Base-by-base conservation (phyloP, 2,329 filamentous ascomycete genomes). In the Pseudocercospora fijiensis region DNA sequence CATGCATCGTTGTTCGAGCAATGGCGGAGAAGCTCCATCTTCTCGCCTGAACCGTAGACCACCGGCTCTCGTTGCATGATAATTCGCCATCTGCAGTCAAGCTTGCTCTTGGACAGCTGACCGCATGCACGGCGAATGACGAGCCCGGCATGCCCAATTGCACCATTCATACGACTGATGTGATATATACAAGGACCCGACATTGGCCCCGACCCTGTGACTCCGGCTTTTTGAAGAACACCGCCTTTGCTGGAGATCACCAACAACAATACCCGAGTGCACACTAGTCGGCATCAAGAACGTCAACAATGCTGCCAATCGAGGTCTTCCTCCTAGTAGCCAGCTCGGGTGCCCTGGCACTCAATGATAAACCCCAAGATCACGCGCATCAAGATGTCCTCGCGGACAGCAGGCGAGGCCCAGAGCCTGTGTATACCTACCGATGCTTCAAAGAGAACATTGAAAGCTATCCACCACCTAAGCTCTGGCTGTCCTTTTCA, bases 401-500 rank as follows among this genome's bases (percentile, higher is more conserved):
- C 13, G 20, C 37, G 37, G 37, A 41, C 52, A 30, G 10, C 24
- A 24, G 27, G 27, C 30, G 18, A 22, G 9, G 0, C 24, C n/a
- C 56, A 18, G 8, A 41, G 37, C 57, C 30, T 45, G 9, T 27
- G 13, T 41, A 33, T 24, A 61, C 20, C 37, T 70, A 70, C 55
- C 61, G 60, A 43, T 70, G 68, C 65, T 69, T 60, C 52, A 41
- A 64, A 9, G 61, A 56, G 27, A 51, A 61, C 18, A 57, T 41
- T 33, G 62, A 60, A 41, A 8, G 9, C 37, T 41, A 41, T 18
- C 61, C 61, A 10, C 16, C 16, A 28, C 20, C 57, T 45, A 45
- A 62, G 7, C 28, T 26, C 27, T 70, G 66, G 69, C 65, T 69
- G 10, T 49, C 64, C 10, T 71, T 65, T 28, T 27, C 63, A 16